Evolutionary conservation across 2,329 filamentous ascomycete species (phyloP).

Genomic region (Phyllosticta citriasiana): DNA sequence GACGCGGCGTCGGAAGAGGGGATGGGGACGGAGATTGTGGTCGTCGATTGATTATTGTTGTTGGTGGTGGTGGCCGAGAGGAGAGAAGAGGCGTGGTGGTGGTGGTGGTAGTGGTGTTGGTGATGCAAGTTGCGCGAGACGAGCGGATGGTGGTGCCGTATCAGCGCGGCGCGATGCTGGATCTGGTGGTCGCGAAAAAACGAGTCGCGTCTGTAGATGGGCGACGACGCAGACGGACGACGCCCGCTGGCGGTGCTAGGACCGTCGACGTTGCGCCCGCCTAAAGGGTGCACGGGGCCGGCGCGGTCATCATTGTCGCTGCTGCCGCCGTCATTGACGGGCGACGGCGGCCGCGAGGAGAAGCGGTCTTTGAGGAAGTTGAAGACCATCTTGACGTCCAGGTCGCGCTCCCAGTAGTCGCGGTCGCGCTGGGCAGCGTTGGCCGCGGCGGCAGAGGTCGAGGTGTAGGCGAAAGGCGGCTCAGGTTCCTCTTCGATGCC

Average conservation of each 20-base stretch:
- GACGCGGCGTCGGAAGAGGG: not conserved
- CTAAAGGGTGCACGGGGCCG: not conserved
- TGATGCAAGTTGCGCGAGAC: constrained; percentile 43
- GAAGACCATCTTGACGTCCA: constrained; percentile 88
- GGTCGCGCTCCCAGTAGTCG: constrained; percentile 87
- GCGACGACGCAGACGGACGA: not conserved
- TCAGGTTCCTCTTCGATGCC: constrained; percentile 54
- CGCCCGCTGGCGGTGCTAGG: too few species aligned
- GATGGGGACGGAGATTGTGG: constrained; percentile 12
- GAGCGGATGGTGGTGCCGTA: constrained; percentile 81
- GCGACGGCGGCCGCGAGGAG: constrained; percentile 20
- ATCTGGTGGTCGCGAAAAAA: constrained; percentile 11
- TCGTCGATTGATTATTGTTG: constrained; percentile 11
- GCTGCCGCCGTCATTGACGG: constrained; percentile 16
- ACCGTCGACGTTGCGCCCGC: not conserved
- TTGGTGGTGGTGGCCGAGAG: constrained; percentile 14
- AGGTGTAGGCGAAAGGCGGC: constrained; percentile 26
- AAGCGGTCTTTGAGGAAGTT: constrained; percentile 43
- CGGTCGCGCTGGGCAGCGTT: constrained; percentile 32
- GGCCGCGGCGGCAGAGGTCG: constrained; percentile 12
- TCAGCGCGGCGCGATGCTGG: constrained; percentile 60
- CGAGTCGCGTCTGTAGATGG: not conserved
- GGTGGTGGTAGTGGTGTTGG: constrained; percentile 10
- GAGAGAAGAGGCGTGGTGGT: not conserved
- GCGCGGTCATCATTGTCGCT: constrained; percentile 12